A percentile compares a stretch with the other conserved stretches of the same genome.
phyloP scores from a whole-genome alignment of 306 rosid genomes.

The Urtica urens region DNA sequence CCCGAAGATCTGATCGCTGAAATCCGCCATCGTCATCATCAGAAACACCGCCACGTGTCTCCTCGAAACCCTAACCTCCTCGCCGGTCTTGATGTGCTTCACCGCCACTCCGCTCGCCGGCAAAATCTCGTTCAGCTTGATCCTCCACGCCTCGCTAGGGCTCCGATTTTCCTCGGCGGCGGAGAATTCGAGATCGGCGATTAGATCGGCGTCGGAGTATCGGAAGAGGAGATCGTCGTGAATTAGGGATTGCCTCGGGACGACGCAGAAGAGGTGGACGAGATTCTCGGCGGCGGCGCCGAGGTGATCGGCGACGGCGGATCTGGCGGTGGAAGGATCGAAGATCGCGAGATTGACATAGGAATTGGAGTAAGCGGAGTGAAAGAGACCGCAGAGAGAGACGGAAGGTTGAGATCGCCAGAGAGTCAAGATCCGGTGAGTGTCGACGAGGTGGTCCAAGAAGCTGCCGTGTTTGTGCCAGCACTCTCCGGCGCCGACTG shows the following conservation, averaged over 20 bases:
- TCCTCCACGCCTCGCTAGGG: constrained; percentile 51
- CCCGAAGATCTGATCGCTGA: constrained; percentile 62
- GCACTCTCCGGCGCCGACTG: constrained; percentile 85
- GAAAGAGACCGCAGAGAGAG: constrained; percentile 79
- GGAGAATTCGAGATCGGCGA: constrained; percentile 39
- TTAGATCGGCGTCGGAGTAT: constrained; percentile 52
- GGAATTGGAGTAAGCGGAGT: constrained; percentile 86
- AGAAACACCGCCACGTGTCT: constrained; percentile 54
- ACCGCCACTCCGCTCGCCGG: constrained; percentile 46
- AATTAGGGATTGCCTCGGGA: constrained; percentile 64
- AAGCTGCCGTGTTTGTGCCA: constrained; percentile 96
- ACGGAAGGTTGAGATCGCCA: constrained; percentile 49
- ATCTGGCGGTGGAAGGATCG: constrained; percentile 71
- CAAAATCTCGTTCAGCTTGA: constrained; percentile 38
- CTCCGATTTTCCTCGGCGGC: constrained; percentile 27
- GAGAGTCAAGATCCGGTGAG: constrained; percentile 53
- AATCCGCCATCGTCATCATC: constrained; percentile 78
- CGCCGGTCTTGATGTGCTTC: constrained; percentile 57
- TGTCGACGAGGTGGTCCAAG: constrained; percentile 64
- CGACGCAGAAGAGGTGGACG: constrained; percentile 63
- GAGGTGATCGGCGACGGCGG: constrained; percentile 42
- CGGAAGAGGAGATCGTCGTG: constrained; percentile 69
- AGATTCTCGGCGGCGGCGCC: constrained; percentile 54
- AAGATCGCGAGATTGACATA: constrained; percentile 89
- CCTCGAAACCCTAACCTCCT: constrained; percentile 54